These are phyloP conservation scores for Solanum hybrid DNA, from an alignment of 305 asterid species.

Conservation along the genomic window DNA sequence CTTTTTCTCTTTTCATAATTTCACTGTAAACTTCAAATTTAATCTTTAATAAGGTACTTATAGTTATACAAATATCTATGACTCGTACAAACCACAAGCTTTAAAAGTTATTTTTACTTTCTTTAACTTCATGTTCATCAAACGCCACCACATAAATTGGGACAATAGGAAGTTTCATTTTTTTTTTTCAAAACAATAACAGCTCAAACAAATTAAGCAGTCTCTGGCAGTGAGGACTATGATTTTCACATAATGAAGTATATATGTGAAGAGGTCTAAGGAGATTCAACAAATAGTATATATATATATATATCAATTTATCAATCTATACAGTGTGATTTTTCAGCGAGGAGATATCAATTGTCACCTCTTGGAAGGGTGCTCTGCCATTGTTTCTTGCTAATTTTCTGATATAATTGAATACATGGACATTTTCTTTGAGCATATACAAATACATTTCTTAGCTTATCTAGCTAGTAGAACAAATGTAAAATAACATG, in stretches of 20 bases:
- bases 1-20: not conserved
- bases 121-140: not conserved
- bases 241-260: no score
- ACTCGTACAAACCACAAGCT: not conserved
- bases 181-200: not conserved
- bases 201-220: not conserved
- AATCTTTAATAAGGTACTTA: not conserved
- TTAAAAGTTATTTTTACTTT: not conserved
- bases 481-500: not conserved
- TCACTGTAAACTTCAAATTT: not conserved
- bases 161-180: not conserved
- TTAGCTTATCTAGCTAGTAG: not conserved
- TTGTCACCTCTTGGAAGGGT: not conserved
- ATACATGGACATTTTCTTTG: not conserved
- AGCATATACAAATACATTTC: not conserved
- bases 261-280: no score
- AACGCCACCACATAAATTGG: not conserved
- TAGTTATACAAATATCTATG: not conserved
- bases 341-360: not conserved
- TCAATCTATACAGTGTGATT: not conserved
- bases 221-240: no score
- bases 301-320: no score
- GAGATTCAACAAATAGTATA: no score
- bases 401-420: not conserved
- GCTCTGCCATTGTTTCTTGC: not conserved